Evolutionary conservation across 768 basidiomycete species (phyloP).

Genomic region (Kwoniella newhampshirensis): DNA sequence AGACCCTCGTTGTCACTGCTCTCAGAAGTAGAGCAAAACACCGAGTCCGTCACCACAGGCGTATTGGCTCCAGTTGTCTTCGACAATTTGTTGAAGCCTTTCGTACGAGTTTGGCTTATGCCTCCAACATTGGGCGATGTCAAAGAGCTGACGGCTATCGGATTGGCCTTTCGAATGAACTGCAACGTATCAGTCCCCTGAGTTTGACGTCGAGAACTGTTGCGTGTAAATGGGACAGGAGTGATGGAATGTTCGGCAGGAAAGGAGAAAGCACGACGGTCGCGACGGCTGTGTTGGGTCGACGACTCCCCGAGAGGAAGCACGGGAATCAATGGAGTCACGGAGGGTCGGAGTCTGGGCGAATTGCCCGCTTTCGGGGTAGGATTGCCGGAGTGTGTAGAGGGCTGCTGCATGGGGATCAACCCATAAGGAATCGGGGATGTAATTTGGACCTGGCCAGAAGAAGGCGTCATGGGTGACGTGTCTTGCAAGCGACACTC

Average conservation of each 20-base stretch:
- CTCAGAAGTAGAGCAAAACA: conserved; percentile 48
- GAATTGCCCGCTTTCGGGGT: conserved; percentile 15
- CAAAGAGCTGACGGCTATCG: conserved; percentile 9
- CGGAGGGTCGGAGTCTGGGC: conserved; percentile 16
- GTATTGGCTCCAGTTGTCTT: conserved; percentile 41
- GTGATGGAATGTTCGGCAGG: conserved; percentile 28
- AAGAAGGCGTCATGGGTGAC: neutral
- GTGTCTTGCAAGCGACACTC: conserved; percentile 32
- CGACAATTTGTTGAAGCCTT: conserved; percentile 20
- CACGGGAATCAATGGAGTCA: conserved; percentile 16
- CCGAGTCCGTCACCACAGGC: conserved; percentile 38
- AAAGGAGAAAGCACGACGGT: conserved; percentile 46
- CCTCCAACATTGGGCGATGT: conserved; percentile 8
- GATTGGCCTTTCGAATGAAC: conserved; percentile 28
- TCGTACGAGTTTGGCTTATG: neutral
- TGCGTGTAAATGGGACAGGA: conserved; percentile 7
- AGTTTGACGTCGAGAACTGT: conserved; percentile 6
- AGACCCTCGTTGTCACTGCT: conserved; percentile 35
- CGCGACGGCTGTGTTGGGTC: conserved; percentile 14
- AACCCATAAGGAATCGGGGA: conserved; percentile 15
- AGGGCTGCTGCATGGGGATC: conserved; percentile 5
- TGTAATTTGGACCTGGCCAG: conserved; percentile 11
- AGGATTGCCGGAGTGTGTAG: conserved; percentile 10
- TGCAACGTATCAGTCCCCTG: conserved; percentile 14
- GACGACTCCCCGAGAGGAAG: neutral